Percentiles rank a stretch among this genome's conserved stretches.
Evolutionary conservation across 805 yeast genomes (phyloP).

Genomic region (Phaffomyces thermotolerans): DNA sequence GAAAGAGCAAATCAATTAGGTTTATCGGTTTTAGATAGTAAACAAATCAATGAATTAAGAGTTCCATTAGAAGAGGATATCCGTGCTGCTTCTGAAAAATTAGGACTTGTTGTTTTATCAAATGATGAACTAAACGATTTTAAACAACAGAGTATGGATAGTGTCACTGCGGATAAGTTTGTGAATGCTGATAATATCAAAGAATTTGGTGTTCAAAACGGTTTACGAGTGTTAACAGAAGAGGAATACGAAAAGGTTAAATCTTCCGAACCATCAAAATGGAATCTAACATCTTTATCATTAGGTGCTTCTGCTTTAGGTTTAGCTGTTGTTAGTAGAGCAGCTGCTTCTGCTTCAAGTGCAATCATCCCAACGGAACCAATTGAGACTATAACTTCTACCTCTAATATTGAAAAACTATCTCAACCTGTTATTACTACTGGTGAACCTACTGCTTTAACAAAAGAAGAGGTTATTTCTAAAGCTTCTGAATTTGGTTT

Average conservation of each 20-base stretch:
- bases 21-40: conserved; percentile 18
- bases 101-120: conserved; percentile 20
- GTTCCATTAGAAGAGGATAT: conserved; percentile 13
- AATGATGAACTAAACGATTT: conserved; percentile 12
- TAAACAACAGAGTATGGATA: conserved; percentile 8
- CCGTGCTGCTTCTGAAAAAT: conserved; percentile 8
- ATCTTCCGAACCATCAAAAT: neutral
- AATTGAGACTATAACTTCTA: too few relatives aligned
- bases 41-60: conserved; percentile 10
- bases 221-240: conserved; percentile 1
- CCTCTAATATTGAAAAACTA: too few relatives aligned
- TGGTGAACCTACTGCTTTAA: neutral
- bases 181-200: conserved; percentile 2
- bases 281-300: conserved; percentile 2
- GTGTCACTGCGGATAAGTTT: neutral
- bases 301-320: conserved; percentile 8
- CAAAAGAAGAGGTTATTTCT: conserved; percentile 9
- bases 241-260: conserved; percentile 5
- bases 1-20: conserved; percentile 10
- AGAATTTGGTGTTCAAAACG: neutral
- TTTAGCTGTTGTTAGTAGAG: neutral
- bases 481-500: conserved; percentile 12
- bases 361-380: too few relatives aligned
- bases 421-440: too few relatives aligned
- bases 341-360: neutral